Evolutionary conservation across 2,329 filamentous ascomycete genomes (phyloP), one percentile per base, ranked within the genome.

Genomic region (Seiridium cupressi): DNA sequence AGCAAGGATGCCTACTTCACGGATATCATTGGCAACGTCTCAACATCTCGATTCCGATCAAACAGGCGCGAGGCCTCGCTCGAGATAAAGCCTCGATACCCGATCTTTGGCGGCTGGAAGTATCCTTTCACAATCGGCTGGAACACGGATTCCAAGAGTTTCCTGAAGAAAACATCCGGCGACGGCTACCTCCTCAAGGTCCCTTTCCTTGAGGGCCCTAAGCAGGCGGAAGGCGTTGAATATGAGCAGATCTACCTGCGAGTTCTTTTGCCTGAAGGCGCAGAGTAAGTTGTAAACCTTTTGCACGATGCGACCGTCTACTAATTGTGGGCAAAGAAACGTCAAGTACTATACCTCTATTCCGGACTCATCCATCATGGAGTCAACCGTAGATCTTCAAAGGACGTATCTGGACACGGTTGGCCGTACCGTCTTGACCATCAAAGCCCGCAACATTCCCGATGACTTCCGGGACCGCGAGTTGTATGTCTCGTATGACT

Each of bases 101-200:
- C 95, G n/a, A 76, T 99, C 32, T 99, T 97, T 70, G 95, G 95
- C 62, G 93, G 92, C 62, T 99, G 95, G 95, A 97, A 96, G 77
- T 98, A 97, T 77, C 95, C 91, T 65, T 99, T 98, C 81, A 92
- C 90, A 61, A 88, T 98, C 60, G 95, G 95, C 66, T 99, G 95
- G 95, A 96, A 98, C 78, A 89, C 91, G 57, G 87, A 96, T 66
- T 82, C 96, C 35, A 87, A 87, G 69, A 86, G 85, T 60, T 95
- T 91, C 73, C 74, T 99, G 65, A 88, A 92, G 68, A 85, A 81
- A 67, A 81, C 84, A 47, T 78, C 81, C 51, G 83, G 83, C 34
- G 87, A 92, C 61, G 84, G 86, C n/a, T 96, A 92, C 70, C 84
- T 96, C 8, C 83, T 99, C 62, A 96, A 92, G 71, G 89, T 97